These are phyloP conservation scores for Graphium sp. DNA, from an alignment of 2,329 filamentous ascomycete genomes.

Conservation along the genomic window DNA sequence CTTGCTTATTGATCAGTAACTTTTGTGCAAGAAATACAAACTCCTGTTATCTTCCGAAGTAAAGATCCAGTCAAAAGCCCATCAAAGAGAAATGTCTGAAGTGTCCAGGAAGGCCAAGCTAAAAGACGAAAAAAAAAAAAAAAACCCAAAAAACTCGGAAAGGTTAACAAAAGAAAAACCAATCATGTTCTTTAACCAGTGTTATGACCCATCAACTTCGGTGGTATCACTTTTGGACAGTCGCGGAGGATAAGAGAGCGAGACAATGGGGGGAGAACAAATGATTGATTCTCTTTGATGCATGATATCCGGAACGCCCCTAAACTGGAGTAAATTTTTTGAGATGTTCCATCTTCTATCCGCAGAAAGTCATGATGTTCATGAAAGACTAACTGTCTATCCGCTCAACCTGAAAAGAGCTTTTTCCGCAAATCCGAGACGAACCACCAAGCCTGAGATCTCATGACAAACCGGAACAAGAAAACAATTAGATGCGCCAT, in stretches of 20 bases:
- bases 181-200: too few relatives aligned
- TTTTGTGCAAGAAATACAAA: too few relatives aligned
- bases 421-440: constrained; percentile 43
- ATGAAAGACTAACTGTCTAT: constrained; percentile 12
- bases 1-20: too few relatives aligned
- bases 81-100: not conserved
- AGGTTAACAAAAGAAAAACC: not conserved
- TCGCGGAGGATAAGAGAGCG: constrained; percentile 12
- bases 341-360: constrained; percentile 56
- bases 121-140: constrained; percentile 1
- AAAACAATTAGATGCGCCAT: constrained; percentile 26
- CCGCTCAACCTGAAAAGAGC: constrained; percentile 31
- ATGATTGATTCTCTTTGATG: constrained; percentile 37
- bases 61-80: not conserved
- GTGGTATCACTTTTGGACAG: too few relatives aligned
- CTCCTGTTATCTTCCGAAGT: too few relatives aligned
- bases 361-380: constrained; percentile 35
- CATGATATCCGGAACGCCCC: constrained; percentile 78
- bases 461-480: constrained; percentile 5
- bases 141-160: constrained; percentile 6
- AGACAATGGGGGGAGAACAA: constrained; percentile 21
- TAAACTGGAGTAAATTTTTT: constrained; percentile 39
- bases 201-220: not conserved
- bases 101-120: not conserved
- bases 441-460: constrained; percentile 30